phyloP scores from a whole-genome alignment of 2,329 filamentous ascomycete species.

The Epichloe festucae region DNA sequence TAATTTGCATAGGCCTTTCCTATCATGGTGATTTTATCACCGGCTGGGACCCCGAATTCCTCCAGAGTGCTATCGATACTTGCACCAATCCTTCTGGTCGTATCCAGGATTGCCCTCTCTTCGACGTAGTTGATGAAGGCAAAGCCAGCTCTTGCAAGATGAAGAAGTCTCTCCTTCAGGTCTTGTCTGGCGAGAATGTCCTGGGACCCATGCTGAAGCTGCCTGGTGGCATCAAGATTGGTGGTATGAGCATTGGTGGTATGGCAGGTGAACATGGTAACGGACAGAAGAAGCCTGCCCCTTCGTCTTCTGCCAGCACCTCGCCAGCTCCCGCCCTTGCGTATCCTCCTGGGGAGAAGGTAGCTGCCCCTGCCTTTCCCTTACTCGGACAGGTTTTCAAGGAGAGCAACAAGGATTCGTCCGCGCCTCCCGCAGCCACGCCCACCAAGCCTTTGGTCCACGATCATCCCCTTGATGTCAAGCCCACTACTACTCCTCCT shows the following conservation, averaged over 20 bases:
- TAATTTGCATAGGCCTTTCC: constrained; percentile 43
- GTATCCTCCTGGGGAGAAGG: constrained; percentile 23
- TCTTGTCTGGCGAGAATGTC: constrained; percentile 47
- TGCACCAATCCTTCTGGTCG: constrained; percentile 61
- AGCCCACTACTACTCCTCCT: constrained; percentile 6
- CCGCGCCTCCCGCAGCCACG: background rate
- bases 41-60: constrained; percentile 59
- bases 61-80: constrained; percentile 57
- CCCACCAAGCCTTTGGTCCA: background rate
- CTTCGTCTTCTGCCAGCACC: constrained; percentile 1
- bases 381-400: constrained; percentile 33
- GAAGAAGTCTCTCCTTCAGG: constrained; percentile 34
- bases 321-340: constrained; percentile 15
- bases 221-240: constrained; percentile 45
- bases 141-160: constrained; percentile 50
- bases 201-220: constrained; percentile 42
- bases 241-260: constrained; percentile 26
- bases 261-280: background rate
- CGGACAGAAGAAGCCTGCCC: background rate
- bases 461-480: background rate
- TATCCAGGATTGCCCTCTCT: constrained; percentile 63
- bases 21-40: constrained; percentile 73
- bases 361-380: constrained; percentile 19
- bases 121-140: constrained; percentile 52
- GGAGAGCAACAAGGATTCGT: constrained; percentile 9